Base-by-base conservation (phyloP, 805 yeast species). In the Myxozyma vanderwaltii region DNA sequence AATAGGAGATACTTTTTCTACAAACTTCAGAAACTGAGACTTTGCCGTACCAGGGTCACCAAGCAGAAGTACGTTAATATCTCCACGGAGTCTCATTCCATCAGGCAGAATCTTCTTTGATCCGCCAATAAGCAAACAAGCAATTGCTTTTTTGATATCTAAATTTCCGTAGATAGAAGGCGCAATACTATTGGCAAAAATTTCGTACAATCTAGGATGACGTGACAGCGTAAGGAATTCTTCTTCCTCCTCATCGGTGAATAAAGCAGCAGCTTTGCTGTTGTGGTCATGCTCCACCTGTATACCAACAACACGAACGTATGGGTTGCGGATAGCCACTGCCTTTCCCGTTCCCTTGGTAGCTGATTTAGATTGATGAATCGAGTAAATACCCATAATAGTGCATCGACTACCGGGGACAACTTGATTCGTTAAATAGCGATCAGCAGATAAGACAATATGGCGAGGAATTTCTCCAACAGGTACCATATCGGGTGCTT, bases 31-130 rank as follows among this genome's bases (percentile, higher is more conserved):
- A 63, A 94, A 76, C 77, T 94, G 99, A 10, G 99, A 94, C 73
- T 94, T 94, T 51, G 99, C 98, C 21, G 99, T 94, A 77, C 99
- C 99, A 24, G 99, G 99, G 71, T 94, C 99, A 75, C 99, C 99
- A 38, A 95, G 79, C 51, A 94, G 74, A 52, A 94, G 79, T 10
- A 94, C 97, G 71, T 94, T 94, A 69, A 94, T 89, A 72, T 94
- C 99, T 67, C 99, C 99, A 79, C 99, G 85, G 57, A 94, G 81
- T 70, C 97, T 80, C 92, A 91, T 89, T 15, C 97, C 96, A 75
- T 94, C 99, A 0, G 98, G 98, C 58, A 94, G 76, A 2, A 91
- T 69, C 69, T 92, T 91, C 70, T 91, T 88, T 2, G 97, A 88
- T 0, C 99, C 99, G 56, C 98, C 96, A 85, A 94, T 84, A 48